These are phyloP conservation scores for Pascua guehoae DNA, from an alignment of 1,284 basidiomycete genomes.

Conservation along the genomic window DNA sequence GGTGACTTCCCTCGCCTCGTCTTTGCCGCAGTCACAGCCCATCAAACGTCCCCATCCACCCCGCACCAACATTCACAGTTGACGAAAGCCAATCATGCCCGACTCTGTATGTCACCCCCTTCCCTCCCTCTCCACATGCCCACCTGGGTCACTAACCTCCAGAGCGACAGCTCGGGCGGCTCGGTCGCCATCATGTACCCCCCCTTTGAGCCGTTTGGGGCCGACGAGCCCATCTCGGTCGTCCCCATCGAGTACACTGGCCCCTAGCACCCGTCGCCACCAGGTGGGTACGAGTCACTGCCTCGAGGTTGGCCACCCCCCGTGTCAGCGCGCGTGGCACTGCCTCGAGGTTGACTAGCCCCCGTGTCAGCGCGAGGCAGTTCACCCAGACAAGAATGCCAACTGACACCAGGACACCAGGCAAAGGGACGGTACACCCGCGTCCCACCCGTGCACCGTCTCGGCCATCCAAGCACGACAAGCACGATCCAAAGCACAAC, in stretches of 20 bases:
- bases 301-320: no score
- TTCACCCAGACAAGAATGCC: no score
- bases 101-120: background rate
- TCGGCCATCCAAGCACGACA: no score
- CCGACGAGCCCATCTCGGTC: background rate
- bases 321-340: no score
- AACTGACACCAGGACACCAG: no score
- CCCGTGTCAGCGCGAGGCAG: no score
- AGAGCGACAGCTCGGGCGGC: background rate
- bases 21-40: background rate
- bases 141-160: background rate
- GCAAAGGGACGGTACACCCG: no score
- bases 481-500: no score
- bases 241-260: constrained; percentile 1
- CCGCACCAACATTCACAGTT: background rate
- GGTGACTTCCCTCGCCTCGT: background rate
- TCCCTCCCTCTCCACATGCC: background rate
- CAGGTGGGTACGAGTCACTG: no score
- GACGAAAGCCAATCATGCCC: background rate
- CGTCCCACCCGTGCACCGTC: no score
- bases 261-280: no score
- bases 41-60: background rate
- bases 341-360: no score
- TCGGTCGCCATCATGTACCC: background rate
- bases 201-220: background rate